Conservation (phyloP, 345 rosid genomes). For the Jatropha curcas region DNA sequence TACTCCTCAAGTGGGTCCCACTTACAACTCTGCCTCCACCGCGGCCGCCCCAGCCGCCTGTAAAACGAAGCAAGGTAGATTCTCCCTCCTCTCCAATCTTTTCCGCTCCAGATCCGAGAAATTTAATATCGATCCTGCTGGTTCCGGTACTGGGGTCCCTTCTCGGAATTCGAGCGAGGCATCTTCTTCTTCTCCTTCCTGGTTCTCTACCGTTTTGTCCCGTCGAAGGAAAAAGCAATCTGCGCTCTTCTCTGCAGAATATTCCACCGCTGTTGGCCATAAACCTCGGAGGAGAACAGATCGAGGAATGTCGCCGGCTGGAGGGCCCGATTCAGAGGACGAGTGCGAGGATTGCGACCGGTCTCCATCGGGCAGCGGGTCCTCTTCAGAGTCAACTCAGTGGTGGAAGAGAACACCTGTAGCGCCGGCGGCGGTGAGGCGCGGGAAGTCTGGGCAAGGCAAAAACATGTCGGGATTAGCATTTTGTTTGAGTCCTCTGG, state of each 20-base stretch:
- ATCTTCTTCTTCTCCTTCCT: slow-evolving; percentile 45
- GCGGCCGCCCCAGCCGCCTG: slow-evolving; percentile 18
- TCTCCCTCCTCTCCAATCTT: slow-evolving; percentile 50
- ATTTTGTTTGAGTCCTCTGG: slow-evolving; percentile 88
- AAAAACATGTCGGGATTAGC: slow-evolving; percentile 55
- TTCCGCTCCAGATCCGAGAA: slow-evolving; percentile 76
- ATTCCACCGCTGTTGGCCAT: slow-evolving; percentile 27
- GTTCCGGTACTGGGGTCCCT: slow-evolving; percentile 18
- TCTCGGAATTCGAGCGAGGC: slow-evolving; percentile 33
- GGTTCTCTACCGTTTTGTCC: slow-evolving; percentile 54
- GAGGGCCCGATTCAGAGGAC: slow-evolving; percentile 32
- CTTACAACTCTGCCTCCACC: slow-evolving; percentile 25
- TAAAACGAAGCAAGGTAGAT: slow-evolving; percentile 40
- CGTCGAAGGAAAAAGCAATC: slow-evolving; percentile 47
- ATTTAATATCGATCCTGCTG: slow-evolving; percentile 38
- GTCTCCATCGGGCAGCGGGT: slow-evolving; percentile 39
- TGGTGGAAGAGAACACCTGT: slow-evolving; percentile 41
- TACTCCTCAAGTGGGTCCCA: slow-evolving; percentile 73
- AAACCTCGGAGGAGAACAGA: slow-evolving; percentile 37
- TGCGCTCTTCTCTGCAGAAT: slow-evolving; percentile 28
- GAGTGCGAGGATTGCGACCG: slow-evolving; percentile 38
- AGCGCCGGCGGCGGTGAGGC: slow-evolving; percentile 35
- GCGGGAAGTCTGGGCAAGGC: slow-evolving; percentile 34
- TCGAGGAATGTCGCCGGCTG: slow-evolving; percentile 86
- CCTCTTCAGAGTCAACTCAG: slow-evolving; percentile 43